Base-by-base conservation (phyloP, 202 grass and related monocot genomes). In the Setaria italica region DNA sequence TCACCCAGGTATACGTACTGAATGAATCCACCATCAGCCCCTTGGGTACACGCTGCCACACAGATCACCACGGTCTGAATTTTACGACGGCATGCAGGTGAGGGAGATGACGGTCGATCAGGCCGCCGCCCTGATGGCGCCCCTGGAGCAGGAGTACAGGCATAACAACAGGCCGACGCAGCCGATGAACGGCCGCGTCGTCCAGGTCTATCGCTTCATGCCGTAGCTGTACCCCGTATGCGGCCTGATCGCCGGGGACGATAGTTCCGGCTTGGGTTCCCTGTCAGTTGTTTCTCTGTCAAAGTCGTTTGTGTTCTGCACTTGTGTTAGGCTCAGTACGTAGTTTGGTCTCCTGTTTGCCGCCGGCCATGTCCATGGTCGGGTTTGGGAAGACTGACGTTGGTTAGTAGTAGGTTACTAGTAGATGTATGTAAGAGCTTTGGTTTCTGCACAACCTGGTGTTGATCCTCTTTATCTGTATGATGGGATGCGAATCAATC, bases 81-180 rank as follows among this genome's bases (percentile, higher is more conserved):
- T 41, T 41, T 41, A 4, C 4, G 3, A 5, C 39, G 39, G 17
- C 1, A 7, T 4, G 66, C 81, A 97, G 95, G 91, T 78, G 25
- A 94, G 93, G 82, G 72, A 91, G 82, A 91, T 99, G 82, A 71
- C 89, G 69, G 29, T 29, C 42, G 88, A 85, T 5, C 96, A 99
- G 81, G 90, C 80, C 16, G 88, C 68, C 4, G 84, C 85, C 0
- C 69, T 99, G 90, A 84, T 66, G 74, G 80, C 91, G 14, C 93
- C 94, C 2, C 68, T 99, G 77, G 80, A 89, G 72, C 14, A 86
- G n/a, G 85, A 47, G 0, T 99, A 89, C 88, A 34, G 67, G 63
- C 87, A 13, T 35, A 94, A 99, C 60, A 85, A 77, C 33, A 88
- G 96, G 93, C 96, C 93, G 6, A 85, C 78, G 50, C 93, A 96